These are phyloP conservation scores for Amanita bisporigera DNA, from an alignment of 1,284 basidiomycete species.

Conservation along the genomic window DNA sequence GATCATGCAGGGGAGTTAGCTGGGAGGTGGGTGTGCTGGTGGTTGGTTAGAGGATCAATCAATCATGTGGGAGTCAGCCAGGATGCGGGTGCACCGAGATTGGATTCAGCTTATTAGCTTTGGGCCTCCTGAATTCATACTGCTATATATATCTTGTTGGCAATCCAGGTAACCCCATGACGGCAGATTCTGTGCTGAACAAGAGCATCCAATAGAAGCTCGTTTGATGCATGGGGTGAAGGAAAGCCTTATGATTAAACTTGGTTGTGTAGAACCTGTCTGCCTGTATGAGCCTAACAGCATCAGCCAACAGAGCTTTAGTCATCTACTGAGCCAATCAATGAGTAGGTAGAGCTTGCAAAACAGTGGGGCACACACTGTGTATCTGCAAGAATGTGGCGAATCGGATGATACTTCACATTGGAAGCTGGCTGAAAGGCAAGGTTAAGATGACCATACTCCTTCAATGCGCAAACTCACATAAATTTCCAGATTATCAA, in stretches of 20 bases:
- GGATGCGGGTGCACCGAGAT: too few relatives aligned
- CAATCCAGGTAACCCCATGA: slow-evolving; percentile 56
- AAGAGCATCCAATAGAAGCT: neutral
- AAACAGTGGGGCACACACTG: slow-evolving; percentile 41
- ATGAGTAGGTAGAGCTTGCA: slow-evolving; percentile 24
- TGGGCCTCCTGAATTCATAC: slow-evolving; percentile 45
- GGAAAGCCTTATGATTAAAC: slow-evolving; percentile 48
- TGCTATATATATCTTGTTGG: slow-evolving; percentile 43
- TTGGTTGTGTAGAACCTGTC: slow-evolving; percentile 57
- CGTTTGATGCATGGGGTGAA: neutral
- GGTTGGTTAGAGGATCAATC: too few relatives aligned
- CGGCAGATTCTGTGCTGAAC: slow-evolving; percentile 52
- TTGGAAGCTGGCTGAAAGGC: slow-evolving; percentile 51
- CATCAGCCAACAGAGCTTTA: slow-evolving; percentile 55
- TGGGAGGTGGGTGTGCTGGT: too few relatives aligned
- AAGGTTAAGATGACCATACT: neutral
- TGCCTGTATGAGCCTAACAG: slow-evolving; percentile 56
- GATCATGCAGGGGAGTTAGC: too few relatives aligned
- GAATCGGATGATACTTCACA: slow-evolving; percentile 58
- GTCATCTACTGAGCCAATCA: slow-evolving; percentile 40
- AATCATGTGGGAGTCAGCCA: too few relatives aligned
- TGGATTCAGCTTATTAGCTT: too few relatives aligned
- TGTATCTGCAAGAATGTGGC: slow-evolving; percentile 55
- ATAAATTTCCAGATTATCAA: slow-evolving; percentile 60
- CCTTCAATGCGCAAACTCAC: slow-evolving; percentile 33